These are phyloP conservation scores for Penicillium occitanis DNA, from an alignment of 2,329 filamentous ascomycete genomes.

Conservation along the genomic window DNA sequence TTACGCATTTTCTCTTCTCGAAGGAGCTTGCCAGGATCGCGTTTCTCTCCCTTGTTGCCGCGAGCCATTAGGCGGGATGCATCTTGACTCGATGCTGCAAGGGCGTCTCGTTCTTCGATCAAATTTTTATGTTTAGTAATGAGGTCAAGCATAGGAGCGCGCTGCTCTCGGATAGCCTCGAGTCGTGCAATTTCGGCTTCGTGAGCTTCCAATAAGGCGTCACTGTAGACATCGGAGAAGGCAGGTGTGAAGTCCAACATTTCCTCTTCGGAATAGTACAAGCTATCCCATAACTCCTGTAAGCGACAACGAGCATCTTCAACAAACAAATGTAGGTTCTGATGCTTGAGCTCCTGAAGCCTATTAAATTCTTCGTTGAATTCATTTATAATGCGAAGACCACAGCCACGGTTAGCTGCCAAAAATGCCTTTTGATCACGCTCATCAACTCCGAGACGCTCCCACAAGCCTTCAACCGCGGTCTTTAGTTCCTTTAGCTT, in stretches of 20 bases:
- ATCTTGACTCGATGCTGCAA: slow-evolving; percentile 89
- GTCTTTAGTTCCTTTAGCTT: slow-evolving; percentile 71
- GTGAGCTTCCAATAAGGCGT: slow-evolving; percentile 90
- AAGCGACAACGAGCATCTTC: slow-evolving; percentile 88
- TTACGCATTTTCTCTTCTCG: slow-evolving; percentile 99
- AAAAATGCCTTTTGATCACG: slow-evolving; percentile 81
- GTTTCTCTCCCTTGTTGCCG: slow-evolving; percentile 87
- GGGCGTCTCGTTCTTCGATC: slow-evolving; percentile 80
- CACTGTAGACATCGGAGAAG: slow-evolving; percentile 95
- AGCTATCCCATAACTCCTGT: slow-evolving; percentile 89
- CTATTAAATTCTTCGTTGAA: slow-evolving; percentile 87
- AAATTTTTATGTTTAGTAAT: slow-evolving; percentile 82
- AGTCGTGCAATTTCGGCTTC: slow-evolving; percentile 85
- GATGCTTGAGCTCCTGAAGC: slow-evolving; percentile 87
- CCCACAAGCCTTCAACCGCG: slow-evolving; percentile 85
- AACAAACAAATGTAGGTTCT: slow-evolving; percentile 93
- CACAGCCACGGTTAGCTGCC: slow-evolving; percentile 83
- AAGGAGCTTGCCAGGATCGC: slow-evolving; percentile 89
- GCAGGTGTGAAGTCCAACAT: slow-evolving; percentile 98
- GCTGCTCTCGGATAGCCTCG: slow-evolving; percentile 79
- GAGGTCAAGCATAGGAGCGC: slow-evolving; percentile 75
- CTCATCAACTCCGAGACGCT: slow-evolving; percentile 79
- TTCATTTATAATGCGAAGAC: slow-evolving; percentile 88
- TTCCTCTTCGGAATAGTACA: slow-evolving; percentile 96
- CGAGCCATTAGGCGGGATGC: slow-evolving; percentile 89